Evolutionary conservation across 2,329 filamentous ascomycete genomes (phyloP).

Genomic region (Biscogniauxia mediterranea): DNA sequence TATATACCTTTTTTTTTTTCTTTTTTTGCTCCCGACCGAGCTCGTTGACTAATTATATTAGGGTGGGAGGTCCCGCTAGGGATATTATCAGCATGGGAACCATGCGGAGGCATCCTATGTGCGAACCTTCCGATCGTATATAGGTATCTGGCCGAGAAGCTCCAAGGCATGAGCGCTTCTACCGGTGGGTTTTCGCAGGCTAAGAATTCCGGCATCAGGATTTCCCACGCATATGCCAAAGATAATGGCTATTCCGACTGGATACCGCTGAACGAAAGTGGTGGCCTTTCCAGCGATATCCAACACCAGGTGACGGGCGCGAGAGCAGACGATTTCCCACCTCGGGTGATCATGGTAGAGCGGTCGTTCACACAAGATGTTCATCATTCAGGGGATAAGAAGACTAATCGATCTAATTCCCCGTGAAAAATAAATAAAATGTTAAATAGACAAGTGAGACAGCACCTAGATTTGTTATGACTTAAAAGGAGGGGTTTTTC

Average conservation of each 20-base stretch:
- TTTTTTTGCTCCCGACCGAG: not conserved
- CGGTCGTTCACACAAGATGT: not conserved
- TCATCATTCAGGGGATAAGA: not conserved
- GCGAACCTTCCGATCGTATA: constrained; percentile 29
- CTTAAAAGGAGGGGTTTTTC: not conserved
- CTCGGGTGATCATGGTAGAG: not conserved
- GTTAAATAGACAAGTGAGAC: not conserved
- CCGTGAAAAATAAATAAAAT: not conserved
- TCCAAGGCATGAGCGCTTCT: not conserved
- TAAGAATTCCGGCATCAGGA: not conserved
- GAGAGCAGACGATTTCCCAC: not conserved
- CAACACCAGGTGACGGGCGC: not conserved
- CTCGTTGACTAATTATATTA: constrained; percentile 2
- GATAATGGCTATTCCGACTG: not conserved
- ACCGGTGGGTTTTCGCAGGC: not conserved
- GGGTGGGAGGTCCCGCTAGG: constrained; percentile 27
- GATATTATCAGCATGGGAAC: constrained; percentile 28
- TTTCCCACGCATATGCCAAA: not conserved
- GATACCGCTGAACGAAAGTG: not conserved
- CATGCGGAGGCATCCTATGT: constrained; percentile 27
- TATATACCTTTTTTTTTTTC: no score
- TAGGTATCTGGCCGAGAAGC: not conserved
- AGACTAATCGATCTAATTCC: not conserved
- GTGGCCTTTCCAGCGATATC: not conserved
- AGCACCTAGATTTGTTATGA: not conserved